Base-by-base conservation (phyloP, 345 rosid species). In the Angophora floribunda region DNA sequence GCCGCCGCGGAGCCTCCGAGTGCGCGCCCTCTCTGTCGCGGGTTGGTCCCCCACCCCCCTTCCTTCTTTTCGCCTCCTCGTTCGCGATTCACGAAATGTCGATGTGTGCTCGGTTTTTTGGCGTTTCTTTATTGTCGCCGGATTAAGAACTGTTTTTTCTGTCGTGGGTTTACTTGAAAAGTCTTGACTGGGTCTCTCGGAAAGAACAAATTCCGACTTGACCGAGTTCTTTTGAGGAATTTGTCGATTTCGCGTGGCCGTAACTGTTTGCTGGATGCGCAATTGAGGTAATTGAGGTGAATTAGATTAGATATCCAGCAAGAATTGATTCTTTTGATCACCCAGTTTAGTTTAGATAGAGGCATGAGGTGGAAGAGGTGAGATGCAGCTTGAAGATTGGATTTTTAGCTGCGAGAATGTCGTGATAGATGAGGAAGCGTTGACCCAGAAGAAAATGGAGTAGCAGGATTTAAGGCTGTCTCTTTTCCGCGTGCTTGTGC, bases 11-110 rank as follows among this genome's bases (percentile, higher is more conserved):
- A 49, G 22, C 65, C 85, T 67, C 87, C 63, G 87, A 28, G 87
- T 88, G 51, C 28, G 53, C 89, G 87, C 87, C 75, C 47, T 61
- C 87, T 88, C 89, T 84, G 85, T 65, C 87, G 70, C 78, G 44
- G 89, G 89, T 89, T 65, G 36, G 45, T 86, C 32, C 82, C 80
- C 80, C 88, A 53, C 45, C 57, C 26, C 50, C 6, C 36, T 30
- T 4, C 13, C 51, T 59, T 70, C 63, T 87, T 88, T 65, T 22
- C 52, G 2, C 19, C 9, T 12, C 47, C 41, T 36, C 28, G 32
- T 80, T 49, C 30, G 9, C 52, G 59, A 26, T 9, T 41, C 52
- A 51, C 75, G 89, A 26, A 88, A 59, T n/a, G 28, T 52, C 44
- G 70, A 30, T 22, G 45, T 9, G 28, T 41, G 28, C 8, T 75